Percentiles rank a stretch among this genome's conserved stretches.
Conservation (phyloP, 2,329 filamentous ascomycete species). For the Orbilia oligospora region DNA sequence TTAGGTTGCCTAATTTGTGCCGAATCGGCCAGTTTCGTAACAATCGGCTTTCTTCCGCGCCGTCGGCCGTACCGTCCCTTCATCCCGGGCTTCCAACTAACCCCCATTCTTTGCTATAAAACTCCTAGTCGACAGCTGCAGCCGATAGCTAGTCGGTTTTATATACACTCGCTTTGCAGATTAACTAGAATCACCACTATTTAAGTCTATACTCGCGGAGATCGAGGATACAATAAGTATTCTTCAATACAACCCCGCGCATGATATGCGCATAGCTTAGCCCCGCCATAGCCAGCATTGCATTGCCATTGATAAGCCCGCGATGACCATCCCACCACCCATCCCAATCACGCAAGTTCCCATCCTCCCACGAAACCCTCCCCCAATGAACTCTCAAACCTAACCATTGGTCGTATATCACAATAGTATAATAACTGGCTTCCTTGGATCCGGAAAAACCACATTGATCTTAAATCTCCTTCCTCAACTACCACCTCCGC, state of each 20-base stretch:
- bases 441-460: slow-evolving; percentile 95
- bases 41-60: not conserved
- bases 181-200: too few species aligned
- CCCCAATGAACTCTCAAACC: not conserved
- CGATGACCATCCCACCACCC: slow-evolving; percentile 59
- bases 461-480: slow-evolving; percentile 94
- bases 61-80: too few species aligned
- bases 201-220: too few species aligned
- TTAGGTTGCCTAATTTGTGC: not conserved
- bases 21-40: too few species aligned
- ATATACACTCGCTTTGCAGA: too few species aligned
- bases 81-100: too few species aligned
- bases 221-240: too few species aligned
- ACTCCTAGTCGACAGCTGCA: too few species aligned
- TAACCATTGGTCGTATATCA: slow-evolving; percentile 65
- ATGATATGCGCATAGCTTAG: too few species aligned
- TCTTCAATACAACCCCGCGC: too few species aligned
- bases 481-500: slow-evolving; percentile 84
- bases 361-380: not conserved
- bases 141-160: too few species aligned
- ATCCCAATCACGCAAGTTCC: slow-evolving; percentile 62
- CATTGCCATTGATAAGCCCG: slow-evolving; percentile 18
- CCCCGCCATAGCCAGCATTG: not conserved
- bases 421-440: slow-evolving; percentile 95
- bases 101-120: not conserved